Percentiles rank a stretch among this genome's conserved stretches.
Conservation (phyloP, 78 protist genomes). For the Dictyostelium discoideum region DNA sequence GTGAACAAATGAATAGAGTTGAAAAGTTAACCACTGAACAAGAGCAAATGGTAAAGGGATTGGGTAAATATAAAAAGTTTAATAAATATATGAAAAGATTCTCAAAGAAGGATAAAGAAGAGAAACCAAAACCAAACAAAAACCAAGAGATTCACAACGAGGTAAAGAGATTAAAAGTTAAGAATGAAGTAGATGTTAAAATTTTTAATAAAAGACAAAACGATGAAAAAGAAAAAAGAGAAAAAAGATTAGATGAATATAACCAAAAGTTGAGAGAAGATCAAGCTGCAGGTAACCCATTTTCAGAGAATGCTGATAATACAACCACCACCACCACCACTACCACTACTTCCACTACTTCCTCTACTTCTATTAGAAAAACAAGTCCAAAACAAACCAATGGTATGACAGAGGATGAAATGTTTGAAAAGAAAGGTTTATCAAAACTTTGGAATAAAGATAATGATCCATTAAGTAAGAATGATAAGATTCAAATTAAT, state of each 20-base stretch:
- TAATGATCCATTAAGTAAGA: background rate
- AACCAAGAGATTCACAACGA: constrained; percentile 32
- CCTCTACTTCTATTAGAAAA: background rate
- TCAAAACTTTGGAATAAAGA: constrained; percentile 5
- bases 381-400: background rate
- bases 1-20: constrained; percentile 48
- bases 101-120: background rate
- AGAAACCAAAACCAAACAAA: background rate
- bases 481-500: background rate
- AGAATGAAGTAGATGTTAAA: constrained; percentile 31
- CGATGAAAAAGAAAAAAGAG: constrained; percentile 5
- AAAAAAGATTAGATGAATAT: constrained; percentile 5
- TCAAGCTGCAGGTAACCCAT: constrained; percentile 5
- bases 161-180: constrained; percentile 23
- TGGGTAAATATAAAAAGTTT: constrained; percentile 66
- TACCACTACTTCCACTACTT: background rate
- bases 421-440: constrained; percentile 4
- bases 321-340: background rate
- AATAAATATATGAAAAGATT: constrained; percentile 52
- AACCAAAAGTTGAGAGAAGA: background rate
- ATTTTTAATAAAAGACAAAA: constrained; percentile 44
- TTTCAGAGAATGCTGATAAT: background rate
- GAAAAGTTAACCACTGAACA: constrained; percentile 26
- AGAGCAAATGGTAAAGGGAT: constrained; percentile 15
- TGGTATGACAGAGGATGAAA: constrained; percentile 13